These are phyloP conservation scores for Solanum chiquidenum DNA, from an alignment of 257 asterid species.

Conservation along the genomic window DNA sequence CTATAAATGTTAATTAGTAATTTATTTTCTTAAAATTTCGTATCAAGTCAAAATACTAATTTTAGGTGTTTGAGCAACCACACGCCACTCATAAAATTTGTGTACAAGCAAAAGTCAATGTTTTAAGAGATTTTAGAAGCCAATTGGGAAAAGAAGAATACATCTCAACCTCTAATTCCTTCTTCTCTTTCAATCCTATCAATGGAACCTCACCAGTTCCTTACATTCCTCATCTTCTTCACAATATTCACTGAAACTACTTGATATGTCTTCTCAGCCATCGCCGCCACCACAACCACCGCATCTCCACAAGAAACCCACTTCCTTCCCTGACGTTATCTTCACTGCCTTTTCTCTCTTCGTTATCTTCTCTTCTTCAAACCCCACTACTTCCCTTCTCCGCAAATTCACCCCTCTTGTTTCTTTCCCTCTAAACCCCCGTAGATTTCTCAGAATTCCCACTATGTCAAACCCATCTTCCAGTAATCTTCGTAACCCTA, in stretches of 20 bases:
- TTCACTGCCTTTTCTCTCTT: constrained; percentile 69
- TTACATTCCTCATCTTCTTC: neutral
- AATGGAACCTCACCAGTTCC: neutral
- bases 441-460: constrained; percentile 37
- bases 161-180: constrained; percentile 33
- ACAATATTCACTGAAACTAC: neutral
- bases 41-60: no score
- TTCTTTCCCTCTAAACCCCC: constrained; percentile 40
- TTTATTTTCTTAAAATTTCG: no score
- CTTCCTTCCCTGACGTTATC: constrained; percentile 62
- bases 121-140: neutral
- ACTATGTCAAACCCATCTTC: constrained; percentile 40
- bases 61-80: neutral
- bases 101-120: neutral
- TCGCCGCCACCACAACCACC: constrained; percentile 29
- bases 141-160: neutral
- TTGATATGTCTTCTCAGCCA: constrained; percentile 29
- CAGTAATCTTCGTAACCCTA: constrained; percentile 17
- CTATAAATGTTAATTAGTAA: no score
- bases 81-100: neutral
- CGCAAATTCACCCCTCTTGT: constrained; percentile 29
- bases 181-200: neutral
- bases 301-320: constrained; percentile 37
- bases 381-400: constrained; percentile 17
- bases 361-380: constrained; percentile 54